Evolutionary conservation across 2,329 filamentous ascomycete genomes (phyloP).

Genomic region (Colletotrichum horii): DNA sequence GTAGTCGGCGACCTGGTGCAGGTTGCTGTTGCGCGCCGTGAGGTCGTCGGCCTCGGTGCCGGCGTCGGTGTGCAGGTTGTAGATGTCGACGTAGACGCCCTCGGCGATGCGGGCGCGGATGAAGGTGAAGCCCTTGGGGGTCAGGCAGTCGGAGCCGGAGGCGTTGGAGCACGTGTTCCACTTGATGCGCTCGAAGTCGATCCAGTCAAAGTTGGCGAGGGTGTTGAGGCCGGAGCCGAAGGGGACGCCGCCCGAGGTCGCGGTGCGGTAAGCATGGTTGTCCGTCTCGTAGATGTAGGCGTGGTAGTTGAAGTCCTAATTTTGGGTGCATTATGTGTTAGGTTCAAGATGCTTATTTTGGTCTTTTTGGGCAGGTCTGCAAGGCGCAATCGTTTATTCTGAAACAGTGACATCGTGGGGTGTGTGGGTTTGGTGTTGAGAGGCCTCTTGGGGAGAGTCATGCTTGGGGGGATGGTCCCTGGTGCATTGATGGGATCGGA

Average conservation of each 20-base stretch:
- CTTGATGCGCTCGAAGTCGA: slow-evolving; percentile 60
- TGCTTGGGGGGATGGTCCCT: background rate
- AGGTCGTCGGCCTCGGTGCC: slow-evolving; percentile 59
- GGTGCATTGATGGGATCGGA: background rate
- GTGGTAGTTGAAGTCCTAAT: slow-evolving; percentile 58
- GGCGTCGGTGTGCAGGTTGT: slow-evolving; percentile 72
- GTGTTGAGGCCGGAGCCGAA: slow-evolving; percentile 71
- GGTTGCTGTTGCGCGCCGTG: slow-evolving; percentile 60
- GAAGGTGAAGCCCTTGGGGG: slow-evolving; percentile 73
- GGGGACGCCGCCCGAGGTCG: slow-evolving; percentile 68
- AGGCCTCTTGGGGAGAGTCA: background rate
- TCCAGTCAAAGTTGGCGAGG: slow-evolving; percentile 62
- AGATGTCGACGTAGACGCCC: slow-evolving; percentile 64
- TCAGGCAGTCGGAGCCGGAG: slow-evolving; percentile 65
- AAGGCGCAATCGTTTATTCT: background rate
- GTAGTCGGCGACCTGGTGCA: slow-evolving; percentile 63
- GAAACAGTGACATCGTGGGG: slow-evolving; percentile 6
- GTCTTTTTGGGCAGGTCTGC: background rate
- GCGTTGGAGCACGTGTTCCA: slow-evolving; percentile 64
- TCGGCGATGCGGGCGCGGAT: slow-evolving; percentile 62
- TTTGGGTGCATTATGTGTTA: background rate
- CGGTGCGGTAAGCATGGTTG: slow-evolving; percentile 63
- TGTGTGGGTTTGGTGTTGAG: background rate
- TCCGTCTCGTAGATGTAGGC: slow-evolving; percentile 66
- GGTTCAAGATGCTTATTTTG: background rate